Evolutionary conservation across 495 filamentous ascomycete species (phyloP), one percentile per base, ranked within the genome.

Genomic region (Apiosordaria backusii): DNA sequence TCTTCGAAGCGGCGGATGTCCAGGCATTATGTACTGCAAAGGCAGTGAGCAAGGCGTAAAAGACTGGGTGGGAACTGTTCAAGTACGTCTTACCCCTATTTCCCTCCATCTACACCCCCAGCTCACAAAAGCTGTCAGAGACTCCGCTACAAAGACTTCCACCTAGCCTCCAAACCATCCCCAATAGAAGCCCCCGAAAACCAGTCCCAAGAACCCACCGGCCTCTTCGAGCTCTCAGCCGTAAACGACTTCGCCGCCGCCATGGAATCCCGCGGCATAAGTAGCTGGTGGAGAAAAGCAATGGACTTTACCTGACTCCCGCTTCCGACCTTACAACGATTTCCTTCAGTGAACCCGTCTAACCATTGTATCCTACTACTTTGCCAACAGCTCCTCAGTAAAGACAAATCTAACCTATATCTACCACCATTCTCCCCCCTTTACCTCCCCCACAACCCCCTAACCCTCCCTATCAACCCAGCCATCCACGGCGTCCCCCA

Each of bases 401-500:
- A 35, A 35, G 6, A 35, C 5, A 5, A 35, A 6, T 10, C 50
- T 15, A 22, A 55, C 19, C 52, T 6, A 21, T 57, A 63, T 26
- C 18, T 35, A 40, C 24, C n/a, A 24, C 10, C 54, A 4, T 26
- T 15, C 19, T 18, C 21, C 9, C 22, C 23, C 53, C 50, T 59
- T 15, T 22, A 19, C 58, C 62, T 52, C 23, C 35, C 18, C 27
- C 62, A 18, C 45, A 64, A 6, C 45, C 57, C 57, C 60, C 52
- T 53, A 25, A 64, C 6, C 64, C 65, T 35, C 29, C 57, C 77
- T 21, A 89, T 77, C 24, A 83, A 76, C 59, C 88, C 85, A 21
- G 95, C 94, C 83, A 97, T 95, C 93, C 93, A 97, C 53, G 95
- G 95, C 61, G 95, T 97, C 16, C 86, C 89, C 91, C 89, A 95